These are phyloP conservation scores for Tetrahymena elliotti DNA, from an alignment of 73 alveolate species.

Conservation along the genomic window DNA sequence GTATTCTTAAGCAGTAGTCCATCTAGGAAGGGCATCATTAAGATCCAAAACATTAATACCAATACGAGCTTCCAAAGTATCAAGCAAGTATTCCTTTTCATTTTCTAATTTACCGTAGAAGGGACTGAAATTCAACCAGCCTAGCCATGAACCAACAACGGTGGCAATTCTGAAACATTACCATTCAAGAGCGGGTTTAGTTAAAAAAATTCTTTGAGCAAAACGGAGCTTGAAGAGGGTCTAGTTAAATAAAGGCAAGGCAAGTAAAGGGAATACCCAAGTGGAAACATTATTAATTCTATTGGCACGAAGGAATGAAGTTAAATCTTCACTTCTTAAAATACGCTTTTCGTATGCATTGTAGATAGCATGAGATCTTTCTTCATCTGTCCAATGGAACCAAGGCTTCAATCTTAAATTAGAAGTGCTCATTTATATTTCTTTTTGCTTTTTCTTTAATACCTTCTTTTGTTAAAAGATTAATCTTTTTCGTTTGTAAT, in stretches of 20 bases:
- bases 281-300: neutral
- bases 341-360: constrained; percentile 24
- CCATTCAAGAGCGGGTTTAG: neutral
- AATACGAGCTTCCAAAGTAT: constrained; percentile 13
- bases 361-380: constrained; percentile 12
- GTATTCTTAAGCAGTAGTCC: constrained; percentile 18
- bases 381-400: constrained; percentile 34
- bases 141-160: neutral
- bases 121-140: constrained; percentile 2
- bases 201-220: neutral
- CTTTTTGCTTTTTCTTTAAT: neutral
- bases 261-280: neutral
- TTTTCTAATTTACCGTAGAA: neutral
- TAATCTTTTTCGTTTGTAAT: neutral
- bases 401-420: constrained; percentile 5
- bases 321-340: neutral
- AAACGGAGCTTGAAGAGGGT: neutral
- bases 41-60: constrained; percentile 20
- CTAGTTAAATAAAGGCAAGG: neutral
- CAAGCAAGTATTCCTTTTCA: constrained; percentile 15
- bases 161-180: neutral
- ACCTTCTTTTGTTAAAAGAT: neutral
- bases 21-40: constrained; percentile 19
- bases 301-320: neutral
- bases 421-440: neutral